Percentiles rank a stretch among this genome's conserved stretches.
Evolutionary conservation across 2,329 filamentous ascomycete genomes (phyloP).

Genomic region (Clonostachys chloroleuca): DNA sequence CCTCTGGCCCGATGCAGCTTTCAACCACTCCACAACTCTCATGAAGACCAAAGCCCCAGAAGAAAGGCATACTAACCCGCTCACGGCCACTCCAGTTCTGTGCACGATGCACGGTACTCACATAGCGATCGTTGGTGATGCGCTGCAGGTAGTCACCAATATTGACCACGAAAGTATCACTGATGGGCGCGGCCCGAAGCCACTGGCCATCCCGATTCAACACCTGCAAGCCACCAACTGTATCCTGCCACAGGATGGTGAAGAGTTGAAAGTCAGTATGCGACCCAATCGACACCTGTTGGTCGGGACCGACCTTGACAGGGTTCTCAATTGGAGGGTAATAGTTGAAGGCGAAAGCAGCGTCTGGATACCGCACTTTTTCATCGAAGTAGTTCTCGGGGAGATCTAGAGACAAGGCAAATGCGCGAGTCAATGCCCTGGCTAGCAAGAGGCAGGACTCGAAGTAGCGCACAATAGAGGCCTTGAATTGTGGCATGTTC

Average conservation of each 20-base stretch:
- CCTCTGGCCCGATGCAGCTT: slow-evolving; percentile 24
- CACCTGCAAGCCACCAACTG: slow-evolving; percentile 35
- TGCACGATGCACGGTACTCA: slow-evolving; percentile 43
- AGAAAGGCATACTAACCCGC: slow-evolving; percentile 9
- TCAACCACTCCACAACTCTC: slow-evolving; percentile 34
- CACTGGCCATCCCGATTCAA: slow-evolving; percentile 30
- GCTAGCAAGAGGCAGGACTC: slow-evolving; percentile 41
- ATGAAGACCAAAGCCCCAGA: slow-evolving; percentile 28
- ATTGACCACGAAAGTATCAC: slow-evolving; percentile 43
- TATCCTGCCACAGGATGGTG: slow-evolving; percentile 40
- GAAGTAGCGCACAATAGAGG: slow-evolving; percentile 41
- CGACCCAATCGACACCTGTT: slow-evolving; percentile 36
- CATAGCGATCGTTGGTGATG: slow-evolving; percentile 43
- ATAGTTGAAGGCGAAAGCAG: slow-evolving; percentile 33
- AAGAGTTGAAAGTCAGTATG: slow-evolving; percentile 51
- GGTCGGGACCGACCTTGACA: background rate
- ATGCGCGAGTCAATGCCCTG: slow-evolving; percentile 42
- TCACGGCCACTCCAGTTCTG: slow-evolving; percentile 31
- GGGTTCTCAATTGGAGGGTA: slow-evolving; percentile 19
- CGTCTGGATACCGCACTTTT: slow-evolving; percentile 46
- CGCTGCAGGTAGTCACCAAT: slow-evolving; percentile 46
- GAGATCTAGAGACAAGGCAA: slow-evolving; percentile 50
- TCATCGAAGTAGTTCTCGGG: slow-evolving; percentile 50
- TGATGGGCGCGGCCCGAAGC: slow-evolving; percentile 32
- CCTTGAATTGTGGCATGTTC: slow-evolving; percentile 42